Evolutionary conservation across 202 grass and related monocot genomes (phyloP), one percentile per base, ranked within the genome.

Genomic region (Musa balbisiana): DNA sequence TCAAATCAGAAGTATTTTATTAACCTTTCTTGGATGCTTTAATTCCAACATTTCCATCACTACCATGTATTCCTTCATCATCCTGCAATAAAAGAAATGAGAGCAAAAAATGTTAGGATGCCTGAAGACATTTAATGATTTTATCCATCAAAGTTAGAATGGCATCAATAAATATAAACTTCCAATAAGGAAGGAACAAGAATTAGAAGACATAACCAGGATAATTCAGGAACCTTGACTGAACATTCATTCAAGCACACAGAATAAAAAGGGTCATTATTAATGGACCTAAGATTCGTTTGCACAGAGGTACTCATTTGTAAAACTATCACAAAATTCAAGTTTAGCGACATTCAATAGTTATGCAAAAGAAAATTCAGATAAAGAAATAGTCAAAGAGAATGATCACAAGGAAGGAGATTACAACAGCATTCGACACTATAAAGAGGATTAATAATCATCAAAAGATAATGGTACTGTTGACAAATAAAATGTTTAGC

Each of bases 11-110:
- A 79, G 3, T 59, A 25, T 49, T 76, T 11, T 0, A 25, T 10
- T 16, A 83, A 90, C 90, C 92, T 96, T 75, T 78, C 55, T 85
- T 76, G 79, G 84, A 88, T 88, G 79, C 62, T 78, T 78, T n/a
- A 73, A 17, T 21, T 64, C 59, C 67, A 50, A 58, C 73, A 79
- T 58, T 52, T 65, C 71, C 73, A 78, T 79, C 78, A 72, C 54
- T 20, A 15, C 9, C 67, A 74, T 26, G 60, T 23, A 84, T 86
- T 67, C 49, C 73, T 80, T 70, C 49, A 70, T 72, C 79, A 87
- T 83, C 93, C 93, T 92, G 81, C 49, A 77, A 29, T 83, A 80
- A 75, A 65, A 56, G 60, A 64, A 76, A 53, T 64, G 14, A 83
- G 22, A 84, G 67, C 69, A 68, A 29, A 76, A 53, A 22, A 69